These are phyloP conservation scores for Trypethelium eluteriae DNA, from an alignment of 495 filamentous ascomycete species.

Conservation along the genomic window DNA sequence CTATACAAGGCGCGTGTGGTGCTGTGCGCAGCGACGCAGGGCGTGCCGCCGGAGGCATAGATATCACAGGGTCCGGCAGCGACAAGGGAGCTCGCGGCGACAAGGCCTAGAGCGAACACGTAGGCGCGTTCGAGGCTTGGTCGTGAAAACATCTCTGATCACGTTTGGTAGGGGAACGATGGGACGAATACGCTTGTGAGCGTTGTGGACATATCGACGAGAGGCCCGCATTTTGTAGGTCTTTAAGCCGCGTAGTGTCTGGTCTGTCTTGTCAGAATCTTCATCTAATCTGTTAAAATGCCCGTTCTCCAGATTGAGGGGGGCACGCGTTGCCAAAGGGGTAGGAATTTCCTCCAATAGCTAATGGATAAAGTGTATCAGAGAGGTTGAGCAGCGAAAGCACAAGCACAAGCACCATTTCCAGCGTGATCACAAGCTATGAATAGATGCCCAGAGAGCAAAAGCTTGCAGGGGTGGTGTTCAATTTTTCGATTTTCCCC, in stretches of 20 bases:
- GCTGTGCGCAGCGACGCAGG: constrained; percentile 53
- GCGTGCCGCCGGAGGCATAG: constrained; percentile 45
- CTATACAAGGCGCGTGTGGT: constrained; percentile 53
- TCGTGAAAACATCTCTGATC: constrained; percentile 37
- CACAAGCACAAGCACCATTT: no score
- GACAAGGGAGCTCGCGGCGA: constrained; percentile 38
- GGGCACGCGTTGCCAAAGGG: neutral
- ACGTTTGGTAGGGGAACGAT: constrained; percentile 13
- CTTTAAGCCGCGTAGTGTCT: constrained; percentile 2
- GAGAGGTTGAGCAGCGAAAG: no score
- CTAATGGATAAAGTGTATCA: neutral
- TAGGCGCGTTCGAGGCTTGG: constrained; percentile 32
- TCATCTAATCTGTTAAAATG: neutral
- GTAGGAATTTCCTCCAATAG: constrained; percentile 5
- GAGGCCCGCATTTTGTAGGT: neutral
- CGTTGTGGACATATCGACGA: neutral
- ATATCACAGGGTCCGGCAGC: constrained; percentile 50
- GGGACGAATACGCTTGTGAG: neutral
- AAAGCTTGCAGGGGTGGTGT: no score
- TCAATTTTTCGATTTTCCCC: no score
- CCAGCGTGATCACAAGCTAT: no score
- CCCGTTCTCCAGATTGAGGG: neutral
- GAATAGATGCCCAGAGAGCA: no score
- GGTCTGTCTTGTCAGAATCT: neutral
- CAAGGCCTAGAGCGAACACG: constrained; percentile 37